Evolutionary conservation across 371 early-diverging fungal species (phyloP), one percentile per base, ranked within the genome.

Genomic region (Mycotypha africana): DNA sequence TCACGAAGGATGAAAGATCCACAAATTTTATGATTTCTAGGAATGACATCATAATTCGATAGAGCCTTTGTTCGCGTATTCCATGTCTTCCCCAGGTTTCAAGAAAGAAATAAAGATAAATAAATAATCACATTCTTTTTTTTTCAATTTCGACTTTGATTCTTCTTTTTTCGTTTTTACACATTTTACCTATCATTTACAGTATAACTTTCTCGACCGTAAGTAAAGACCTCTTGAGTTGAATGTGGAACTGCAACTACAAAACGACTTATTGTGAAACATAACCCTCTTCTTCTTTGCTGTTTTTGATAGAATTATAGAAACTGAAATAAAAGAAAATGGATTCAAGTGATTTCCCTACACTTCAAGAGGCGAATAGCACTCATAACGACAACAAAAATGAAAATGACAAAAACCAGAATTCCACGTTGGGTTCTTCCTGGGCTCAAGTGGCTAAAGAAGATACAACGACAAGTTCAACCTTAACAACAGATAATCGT

Each of bases 401-500:
- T 10, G 42, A 54, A 12, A 42, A 51, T n/a, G 30, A 45, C 0
- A 30, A 30, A 15, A n/a, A n/a, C n/a, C n/a, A n/a, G n/a, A n/a
- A n/a, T n/a, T 30, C 40, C 19, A 35, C 16, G 2, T 16, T 62
- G 8, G 46, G 51, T 9, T 45, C 62, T 19, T 62, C 62, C 12
- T 62, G 62, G 62, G 62, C 62, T 5, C 48, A 62, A 17, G 49
- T 62, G 11, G 58, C 46, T n/a, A 45, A 62, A 35, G 32, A 53
- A 17, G 31, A 51, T 28, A 17, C 19, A 16, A 35, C 26, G 9
- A 41, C 41, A 4, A 21, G 21, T 15, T 28, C 24, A 26, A 23
- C 15, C 19, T 20, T 28, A 38, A 21, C 8, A n/a, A 20, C 20
- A 8, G 15, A 26, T 8, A 2, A 33, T 2, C 11, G 12, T 15